Evolutionary conservation across 306 rosid species (phyloP), one percentile per base, ranked within the genome.

Genomic region (Coriaria nepalensis): DNA sequence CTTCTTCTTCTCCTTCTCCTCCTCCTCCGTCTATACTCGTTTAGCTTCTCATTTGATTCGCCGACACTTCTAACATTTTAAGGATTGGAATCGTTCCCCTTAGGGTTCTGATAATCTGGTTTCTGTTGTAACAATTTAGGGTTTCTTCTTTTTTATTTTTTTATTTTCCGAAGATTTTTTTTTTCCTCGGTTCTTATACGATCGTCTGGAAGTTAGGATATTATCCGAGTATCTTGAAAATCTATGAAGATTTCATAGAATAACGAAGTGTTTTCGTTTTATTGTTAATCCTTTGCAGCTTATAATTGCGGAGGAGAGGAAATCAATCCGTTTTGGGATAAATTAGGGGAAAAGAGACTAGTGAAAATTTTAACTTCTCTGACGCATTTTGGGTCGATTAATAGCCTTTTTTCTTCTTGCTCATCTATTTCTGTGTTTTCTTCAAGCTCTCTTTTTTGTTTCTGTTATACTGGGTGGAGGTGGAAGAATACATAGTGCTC

Each of bases 21-120:
- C 34, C 63, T 45, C 10, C 56, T 45, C 32, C 71, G 50, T 59
- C 64, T 9, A 60, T 62, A 50, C 38, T 52, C 55, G 20, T 10
- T 20, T 44, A 14, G 47, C 67, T 34, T 57, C 52, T 63, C 50
- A 61, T 73, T 2, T 73, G 77, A 68, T 78, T 86, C 50, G 57
- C 68, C 69, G 60, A 53, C 66, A 54, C 75, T 67, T 49, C 81
- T 54, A n/a, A 14, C 73, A 56, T 40, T 71, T 35, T 42, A 63
- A 65, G 68, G 77, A 73, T 75, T 81, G 41, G 54, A 35, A 56
- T 54, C 12, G 59, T 61, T 53, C 57, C 35, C 39, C 38, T 73
- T 66, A 65, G 83, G 95, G 78, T 71, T 73, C 65, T 63, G 70
- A 56, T 66, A 34, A 49, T 72, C 72, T 62, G 37, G 53, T 11